Percentiles rank a stretch among this genome's conserved stretches.
Conservation (phyloP, 75 land plant species). For the Adiantum capillusveneris region DNA sequence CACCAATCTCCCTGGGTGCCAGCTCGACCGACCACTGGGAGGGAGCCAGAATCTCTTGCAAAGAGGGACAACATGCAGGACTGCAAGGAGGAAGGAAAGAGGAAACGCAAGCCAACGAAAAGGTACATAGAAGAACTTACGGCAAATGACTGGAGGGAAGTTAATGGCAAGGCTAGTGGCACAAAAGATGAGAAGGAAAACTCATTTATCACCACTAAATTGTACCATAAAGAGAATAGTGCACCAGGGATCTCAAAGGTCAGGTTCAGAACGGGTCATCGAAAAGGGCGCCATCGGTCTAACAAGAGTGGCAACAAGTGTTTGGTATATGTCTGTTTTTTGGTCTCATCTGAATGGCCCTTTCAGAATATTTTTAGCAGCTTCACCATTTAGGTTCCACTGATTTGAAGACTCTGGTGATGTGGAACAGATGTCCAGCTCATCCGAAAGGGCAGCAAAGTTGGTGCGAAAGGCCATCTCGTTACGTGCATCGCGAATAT, state of each 20-base stretch:
- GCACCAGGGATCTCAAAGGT: too few relatives aligned
- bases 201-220: neutral
- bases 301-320: too few relatives aligned
- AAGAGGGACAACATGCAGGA: conserved; percentile 12
- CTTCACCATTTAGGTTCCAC: too few relatives aligned
- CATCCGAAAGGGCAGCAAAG: neutral
- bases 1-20: neutral
- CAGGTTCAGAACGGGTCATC: too few relatives aligned
- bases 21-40: neutral
- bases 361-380: too few relatives aligned
- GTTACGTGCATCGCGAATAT: neutral
- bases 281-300: too few relatives aligned
- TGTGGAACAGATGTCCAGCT: too few relatives aligned
- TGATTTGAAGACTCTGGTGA: too few relatives aligned
- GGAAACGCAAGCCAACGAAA: conserved; percentile 82
- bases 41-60: neutral
- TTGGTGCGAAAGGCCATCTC: neutral
- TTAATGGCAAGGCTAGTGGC: conserved; percentile 15
- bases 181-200: neutral
- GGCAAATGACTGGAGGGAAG: conserved; percentile 33
- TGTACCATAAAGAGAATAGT: too few relatives aligned
- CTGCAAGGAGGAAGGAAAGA: conserved; percentile 39
- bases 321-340: too few relatives aligned
- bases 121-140: conserved; percentile 90
- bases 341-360: too few relatives aligned